Percentiles rank a stretch among this genome's conserved stretches.
phyloP scores from a whole-genome alignment of 768 basidiomycete species.

The Kwoniella mangroviensis region DNA sequence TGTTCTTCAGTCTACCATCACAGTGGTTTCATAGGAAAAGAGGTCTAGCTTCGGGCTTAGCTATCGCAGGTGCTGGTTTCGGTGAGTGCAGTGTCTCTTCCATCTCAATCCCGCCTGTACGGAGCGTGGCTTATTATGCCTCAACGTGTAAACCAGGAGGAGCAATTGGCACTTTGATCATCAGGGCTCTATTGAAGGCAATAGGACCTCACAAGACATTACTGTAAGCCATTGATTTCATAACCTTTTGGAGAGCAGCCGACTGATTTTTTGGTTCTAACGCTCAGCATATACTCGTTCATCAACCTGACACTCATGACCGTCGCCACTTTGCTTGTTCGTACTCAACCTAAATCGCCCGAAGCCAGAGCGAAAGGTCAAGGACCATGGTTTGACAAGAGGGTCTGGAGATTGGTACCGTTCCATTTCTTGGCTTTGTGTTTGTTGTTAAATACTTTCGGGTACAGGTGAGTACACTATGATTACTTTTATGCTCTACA shows the following conservation, averaged over 20 bases:
- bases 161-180: conserved; percentile 33
- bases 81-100: conserved; percentile 10
- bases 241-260: too few relatives aligned
- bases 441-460: conserved; percentile 34
- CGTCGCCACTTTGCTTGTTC: conserved; percentile 28
- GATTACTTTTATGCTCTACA: not conserved
- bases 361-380: conserved; percentile 32
- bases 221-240: conserved; percentile 23
- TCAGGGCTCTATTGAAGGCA: conserved; percentile 34
- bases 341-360: conserved; percentile 32
- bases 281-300: conserved; percentile 33
- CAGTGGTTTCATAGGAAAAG: conserved; percentile 48
- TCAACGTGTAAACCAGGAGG: conserved; percentile 19
- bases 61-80: conserved; percentile 44
- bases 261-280: not conserved
- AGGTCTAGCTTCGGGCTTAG: conserved; percentile 46
- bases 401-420: conserved; percentile 12
- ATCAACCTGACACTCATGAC: conserved; percentile 22
- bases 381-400: conserved; percentile 37
- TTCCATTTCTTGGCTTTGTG: conserved; percentile 32
- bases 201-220: conserved; percentile 43
- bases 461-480: conserved; percentile 18
- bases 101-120: not conserved
- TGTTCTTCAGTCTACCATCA: conserved; percentile 49
- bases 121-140: not conserved